A percentile compares a stretch with the other conserved stretches of the same genome.
Conservation (phyloP, 208 protist genomes). For the Crithidia mellificae region DNA sequence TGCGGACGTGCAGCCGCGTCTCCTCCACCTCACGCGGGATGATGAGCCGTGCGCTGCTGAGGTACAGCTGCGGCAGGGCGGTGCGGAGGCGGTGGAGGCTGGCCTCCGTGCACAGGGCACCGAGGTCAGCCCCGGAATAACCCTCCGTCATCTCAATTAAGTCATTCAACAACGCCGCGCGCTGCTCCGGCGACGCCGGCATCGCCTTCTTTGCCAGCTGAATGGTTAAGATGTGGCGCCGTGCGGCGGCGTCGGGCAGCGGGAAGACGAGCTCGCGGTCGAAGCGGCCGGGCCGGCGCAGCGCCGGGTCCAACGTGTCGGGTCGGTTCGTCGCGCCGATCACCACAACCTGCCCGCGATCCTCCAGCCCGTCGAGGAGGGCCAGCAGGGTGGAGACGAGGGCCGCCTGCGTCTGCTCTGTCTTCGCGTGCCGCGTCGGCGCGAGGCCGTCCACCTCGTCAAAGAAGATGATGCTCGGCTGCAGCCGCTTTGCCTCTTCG, state of each 20-base stretch:
- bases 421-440: constrained; percentile 73
- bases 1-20: constrained; percentile 34
- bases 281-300: constrained; percentile 96
- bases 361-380: constrained; percentile 95
- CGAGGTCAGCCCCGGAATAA: constrained; percentile 99
- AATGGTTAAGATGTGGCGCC: constrained; percentile 94
- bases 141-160: constrained; percentile 93
- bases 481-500: constrained; percentile 93
- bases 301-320: constrained; percentile 95
- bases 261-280: constrained; percentile 95
- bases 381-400: constrained; percentile 93
- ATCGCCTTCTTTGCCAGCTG: constrained; percentile 98
- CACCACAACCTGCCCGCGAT: constrained; percentile 92
- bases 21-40: constrained; percentile 38
- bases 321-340: constrained; percentile 96
- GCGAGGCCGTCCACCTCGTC: constrained; percentile 99
- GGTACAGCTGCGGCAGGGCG: constrained; percentile 79
- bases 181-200: constrained; percentile 61
- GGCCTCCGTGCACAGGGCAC: constrained; percentile 99
- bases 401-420: constrained; percentile 82
- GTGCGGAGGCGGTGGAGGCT: constrained; percentile 72
- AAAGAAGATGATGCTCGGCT: constrained; percentile 99
- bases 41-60: constrained; percentile 46
- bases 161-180: constrained; percentile 77
- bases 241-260: constrained; percentile 69